Evolutionary conservation across 495 filamentous ascomycete species (phyloP), one percentile per base, ranked within the genome.

Genomic region (Penicillium antarcticum): DNA sequence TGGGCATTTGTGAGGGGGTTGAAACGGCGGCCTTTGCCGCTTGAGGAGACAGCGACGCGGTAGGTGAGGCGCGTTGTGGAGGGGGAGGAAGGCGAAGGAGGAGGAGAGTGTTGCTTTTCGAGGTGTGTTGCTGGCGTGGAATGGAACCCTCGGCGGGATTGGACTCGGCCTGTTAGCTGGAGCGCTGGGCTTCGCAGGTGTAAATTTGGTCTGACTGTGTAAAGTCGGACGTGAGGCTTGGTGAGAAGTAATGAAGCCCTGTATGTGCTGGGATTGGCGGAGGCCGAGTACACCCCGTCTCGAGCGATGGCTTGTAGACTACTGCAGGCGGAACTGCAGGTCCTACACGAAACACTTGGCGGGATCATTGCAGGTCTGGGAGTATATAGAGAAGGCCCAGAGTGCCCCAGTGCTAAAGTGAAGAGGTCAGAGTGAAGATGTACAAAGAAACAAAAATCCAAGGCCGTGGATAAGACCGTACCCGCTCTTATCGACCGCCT

Each of bases 1-100:
- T 89, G 91, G 38, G 83, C 68, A 68, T 94, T 84, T 26, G 76
- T 78, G 12, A 77, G 69, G 10, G 88, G 84, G 52, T 91, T 77
- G 68, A 89, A 92, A 21, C 73, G 79, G 40, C 80, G 79, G 53
- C 84, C 80, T 73, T 98, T 98, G 47, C 85, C 88, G 11, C 89
- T 86, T 43, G 82, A 84, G 13, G 78, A 82, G 34, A 77, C 80
- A 24, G 75, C 78, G 53, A 80, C 60, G 12, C 70, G 70, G 51
- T 79, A 81, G 29, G 71, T 71, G 35, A 81, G 68, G 8, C 61
- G 67, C 2, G 70, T 40, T 6, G 56, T 36, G 4, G 62, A 43
- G 5, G 52, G 17, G 1, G 63, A 62, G 38, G 55, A 8, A 29
- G 26, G 26, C 9, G 26, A 29, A 7, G 24, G 24, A 5, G 26